These are phyloP conservation scores for Stachybotrys chartarum DNA, from an alignment of 2,329 filamentous ascomycete genomes.

Conservation along the genomic window DNA sequence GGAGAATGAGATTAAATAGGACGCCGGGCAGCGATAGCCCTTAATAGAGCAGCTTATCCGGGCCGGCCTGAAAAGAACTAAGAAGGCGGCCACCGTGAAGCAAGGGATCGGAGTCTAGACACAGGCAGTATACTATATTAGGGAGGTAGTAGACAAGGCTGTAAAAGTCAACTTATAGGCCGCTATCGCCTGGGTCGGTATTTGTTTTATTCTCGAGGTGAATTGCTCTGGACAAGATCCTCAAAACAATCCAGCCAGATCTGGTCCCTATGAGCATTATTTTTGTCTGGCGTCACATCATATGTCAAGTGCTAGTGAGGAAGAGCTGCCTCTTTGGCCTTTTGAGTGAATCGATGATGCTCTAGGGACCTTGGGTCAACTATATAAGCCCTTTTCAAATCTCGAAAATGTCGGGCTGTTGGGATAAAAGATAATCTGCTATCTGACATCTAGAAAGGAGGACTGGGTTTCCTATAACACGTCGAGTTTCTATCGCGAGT, in stretches of 20 bases:
- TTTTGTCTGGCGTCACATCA: background rate
- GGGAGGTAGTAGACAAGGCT: slow-evolving; percentile 15
- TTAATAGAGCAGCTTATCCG: slow-evolving; percentile 23
- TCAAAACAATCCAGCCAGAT: background rate
- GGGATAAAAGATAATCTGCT: background rate
- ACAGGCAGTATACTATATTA: slow-evolving; percentile 14
- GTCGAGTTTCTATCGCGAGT: background rate
- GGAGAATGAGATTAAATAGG: background rate
- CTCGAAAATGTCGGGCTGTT: background rate
- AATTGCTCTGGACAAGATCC: background rate
- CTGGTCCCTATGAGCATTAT: background rate
- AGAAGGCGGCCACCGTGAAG: slow-evolving; percentile 15
- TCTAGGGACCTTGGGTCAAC: background rate
- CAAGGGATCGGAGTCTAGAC: slow-evolving; percentile 13
- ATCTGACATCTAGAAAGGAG: background rate
- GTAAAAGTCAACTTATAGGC: slow-evolving; percentile 22
- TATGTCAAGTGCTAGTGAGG: background rate
- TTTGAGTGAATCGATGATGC: background rate
- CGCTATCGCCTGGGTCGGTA: slow-evolving; percentile 27
- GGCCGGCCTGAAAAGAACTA: slow-evolving; percentile 17
- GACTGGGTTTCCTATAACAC: background rate
- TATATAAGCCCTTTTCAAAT: background rate
- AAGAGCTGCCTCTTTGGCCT: background rate
- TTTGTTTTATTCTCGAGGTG: slow-evolving; percentile 26
- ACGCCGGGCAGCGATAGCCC: background rate